Base-by-base conservation (phyloP, 73 alveolate genomes). In the Blepharisma stoltei region DNA sequence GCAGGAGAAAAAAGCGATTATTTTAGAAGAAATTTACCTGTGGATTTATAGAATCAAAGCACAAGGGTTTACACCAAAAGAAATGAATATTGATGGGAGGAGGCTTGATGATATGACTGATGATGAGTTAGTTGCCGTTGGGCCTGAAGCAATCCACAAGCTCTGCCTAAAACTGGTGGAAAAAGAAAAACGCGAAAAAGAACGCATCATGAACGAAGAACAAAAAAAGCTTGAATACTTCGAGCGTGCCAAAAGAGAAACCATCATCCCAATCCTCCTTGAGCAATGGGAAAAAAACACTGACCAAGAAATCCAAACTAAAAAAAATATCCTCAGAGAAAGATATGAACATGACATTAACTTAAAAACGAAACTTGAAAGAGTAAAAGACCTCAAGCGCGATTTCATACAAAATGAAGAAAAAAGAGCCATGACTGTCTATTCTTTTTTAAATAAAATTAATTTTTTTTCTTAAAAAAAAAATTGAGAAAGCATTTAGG, bases 231-330 rank as follows among this genome's bases (percentile, higher is more conserved):
- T 60, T 8, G 73, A 60, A 25, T 60, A 60, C 45, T 14, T 14
- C 46, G 73, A 60, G 23, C 38, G 73, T n/a, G 73, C 73, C 2
- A 60, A 60, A 60, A 60, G 73, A 60, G 73, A 60, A 60, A 14
- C 14, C 46, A 60, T 60, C 46, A 60, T 14, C 45, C 73, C 73
- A 18, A n/a, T 60, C 47, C 14, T 60, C 46, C 37, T 20, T n/a
- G 73, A n/a, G 3, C 14, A 60, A 60, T 60, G 73, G 73, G 73
- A n/a, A 14, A 38, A 60, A 38, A 14, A n/a, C 3, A 18, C 73
- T 25, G 46, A 60, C 0, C 48, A 18, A 14, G 73, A 60, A 60
- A 60, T 60, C 38, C 46, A 60, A 20, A 60, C 47, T 8, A 60
- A 60, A 25, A 60, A 60, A 60, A n/a, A 2, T 14, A 11, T 60